phyloP scores from a whole-genome alignment of 805 yeast genomes.

The Maudiozyma barnettii region DNA sequence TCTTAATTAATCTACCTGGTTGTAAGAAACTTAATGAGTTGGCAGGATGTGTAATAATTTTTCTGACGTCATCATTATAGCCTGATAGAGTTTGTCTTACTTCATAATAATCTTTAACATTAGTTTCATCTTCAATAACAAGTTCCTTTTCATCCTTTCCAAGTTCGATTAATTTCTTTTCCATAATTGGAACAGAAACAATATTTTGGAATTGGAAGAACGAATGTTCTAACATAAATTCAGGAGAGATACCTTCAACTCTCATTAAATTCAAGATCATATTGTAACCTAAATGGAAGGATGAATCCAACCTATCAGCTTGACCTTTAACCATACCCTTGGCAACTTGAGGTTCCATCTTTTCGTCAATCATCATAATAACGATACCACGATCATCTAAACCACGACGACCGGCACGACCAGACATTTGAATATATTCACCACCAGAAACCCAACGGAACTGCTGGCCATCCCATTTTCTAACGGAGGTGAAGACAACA shows the following conservation, averaged over 20 bases:
- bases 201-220: constrained; percentile 94
- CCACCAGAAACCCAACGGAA: constrained; percentile 99
- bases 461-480: constrained; percentile 97
- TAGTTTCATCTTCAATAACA: constrained; percentile 61
- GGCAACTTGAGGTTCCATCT: constrained; percentile 98
- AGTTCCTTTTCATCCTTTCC: constrained; percentile 40
- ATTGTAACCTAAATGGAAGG: constrained; percentile 94
- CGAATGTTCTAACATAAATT: constrained; percentile 89
- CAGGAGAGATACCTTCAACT: constrained; percentile 97
- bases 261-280: constrained; percentile 94
- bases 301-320: constrained; percentile 94
- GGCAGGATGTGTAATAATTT: constrained; percentile 85
- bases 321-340: constrained; percentile 99
- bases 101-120: constrained; percentile 75
- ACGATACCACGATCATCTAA: constrained; percentile 98
- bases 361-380: constrained; percentile 98
- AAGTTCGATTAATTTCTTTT: constrained; percentile 49
- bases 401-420: constrained; percentile 99
- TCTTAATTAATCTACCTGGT: constrained; percentile 75
- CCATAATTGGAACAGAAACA: constrained; percentile 79
- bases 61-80: constrained; percentile 68
- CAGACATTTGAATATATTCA: constrained; percentile 98
- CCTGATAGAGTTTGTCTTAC: constrained; percentile 58
- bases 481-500: constrained; percentile 92
- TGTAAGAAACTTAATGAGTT: constrained; percentile 75